A percentile compares a stretch with the other conserved stretches of the same genome.
Evolutionary conservation across 2,329 filamentous ascomycete species (phyloP).

Genomic region (Monosporascus sp.): DNA sequence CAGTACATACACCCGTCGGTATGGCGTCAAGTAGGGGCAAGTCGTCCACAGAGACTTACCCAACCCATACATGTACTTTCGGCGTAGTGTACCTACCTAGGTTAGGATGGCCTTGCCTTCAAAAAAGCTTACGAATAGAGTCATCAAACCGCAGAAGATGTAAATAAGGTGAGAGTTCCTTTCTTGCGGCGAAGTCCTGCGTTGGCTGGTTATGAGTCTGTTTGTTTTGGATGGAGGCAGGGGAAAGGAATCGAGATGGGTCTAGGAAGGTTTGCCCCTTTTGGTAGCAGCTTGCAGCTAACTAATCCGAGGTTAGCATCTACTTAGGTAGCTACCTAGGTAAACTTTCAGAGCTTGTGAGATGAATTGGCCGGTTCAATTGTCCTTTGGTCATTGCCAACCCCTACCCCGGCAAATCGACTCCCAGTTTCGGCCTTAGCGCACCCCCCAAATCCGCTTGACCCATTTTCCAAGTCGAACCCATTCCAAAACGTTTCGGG

Average conservation of each 20-base stretch:
- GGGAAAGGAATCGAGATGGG: not conserved
- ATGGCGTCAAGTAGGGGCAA: too few relatives aligned
- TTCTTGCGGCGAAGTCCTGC: too few relatives aligned
- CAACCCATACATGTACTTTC: too few relatives aligned
- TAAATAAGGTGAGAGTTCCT: too few relatives aligned
- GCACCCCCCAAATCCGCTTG: constrained; percentile 15
- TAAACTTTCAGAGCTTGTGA: not conserved
- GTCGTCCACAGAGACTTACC: too few relatives aligned
- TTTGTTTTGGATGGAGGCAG: not conserved
- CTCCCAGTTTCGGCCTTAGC: not conserved
- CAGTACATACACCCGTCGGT: too few relatives aligned
- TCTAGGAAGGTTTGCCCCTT: not conserved
- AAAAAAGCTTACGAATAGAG: too few relatives aligned
- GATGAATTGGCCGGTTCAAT: constrained; percentile 12
- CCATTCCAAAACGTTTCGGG: constrained; percentile 33
- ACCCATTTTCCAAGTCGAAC: constrained; percentile 21
- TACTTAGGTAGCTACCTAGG: not conserved
- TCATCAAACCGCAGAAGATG: too few relatives aligned
- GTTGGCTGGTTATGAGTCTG: too few relatives aligned
- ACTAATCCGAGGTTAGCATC: not conserved
- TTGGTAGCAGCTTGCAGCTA: not conserved
- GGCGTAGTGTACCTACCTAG: too few relatives aligned
- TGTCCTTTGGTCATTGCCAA: constrained; percentile 21
- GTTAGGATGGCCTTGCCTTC: too few relatives aligned
- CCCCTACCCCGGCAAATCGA: constrained; percentile 4